Evolutionary conservation across 108 stramenopile species (phyloP), one percentile per base, ranked within the genome.

Genomic region (Seminavis robusta): DNA sequence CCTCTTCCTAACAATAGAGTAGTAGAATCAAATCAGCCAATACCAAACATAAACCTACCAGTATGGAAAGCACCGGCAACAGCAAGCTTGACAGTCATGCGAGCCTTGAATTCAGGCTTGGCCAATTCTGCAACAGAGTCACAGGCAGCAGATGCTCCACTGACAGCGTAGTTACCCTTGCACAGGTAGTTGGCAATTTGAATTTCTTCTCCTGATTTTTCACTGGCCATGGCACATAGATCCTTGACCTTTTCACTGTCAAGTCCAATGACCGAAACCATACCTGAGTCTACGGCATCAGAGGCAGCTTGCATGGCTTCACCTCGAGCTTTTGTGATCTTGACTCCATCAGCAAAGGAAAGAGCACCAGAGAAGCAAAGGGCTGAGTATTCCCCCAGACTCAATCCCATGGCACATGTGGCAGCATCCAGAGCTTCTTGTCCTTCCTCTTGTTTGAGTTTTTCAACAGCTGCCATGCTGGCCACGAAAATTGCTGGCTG

Each of bases 1-100:
- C n/a, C n/a, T n/a, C n/a, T n/a, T n/a, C n/a, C n/a, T n/a, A n/a
- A n/a, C n/a, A n/a, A n/a, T n/a, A n/a, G n/a, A n/a, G n/a, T n/a
- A n/a, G n/a, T n/a, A n/a, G n/a, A n/a, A n/a, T n/a, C n/a, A n/a
- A n/a, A n/a, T n/a, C n/a, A n/a, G n/a, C n/a, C n/a, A n/a, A n/a
- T n/a, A n/a, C n/a, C n/a, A n/a, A n/a, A n/a, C n/a, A n/a, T n/a
- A n/a, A n/a, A n/a, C n/a, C n/a, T n/a, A n/a, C n/a, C n/a, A n/a
- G 97, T 98, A 69, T 98, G 97, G 80, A 98, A 98, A 15, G 97
- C 97, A 21, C 97, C 97, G n/a, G 97, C 97, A 27, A 98, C 97
- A 42, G 96, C 94, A 16, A 98, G 77, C 56, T 90, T 92, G 37
- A 98, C 97, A 10, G 95, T 95, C 97, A 98, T 98, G 27, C 97